Evolutionary conservation across 495 filamentous ascomycete species (phyloP).

Genomic region (Hypoxylon fragiforme): DNA sequence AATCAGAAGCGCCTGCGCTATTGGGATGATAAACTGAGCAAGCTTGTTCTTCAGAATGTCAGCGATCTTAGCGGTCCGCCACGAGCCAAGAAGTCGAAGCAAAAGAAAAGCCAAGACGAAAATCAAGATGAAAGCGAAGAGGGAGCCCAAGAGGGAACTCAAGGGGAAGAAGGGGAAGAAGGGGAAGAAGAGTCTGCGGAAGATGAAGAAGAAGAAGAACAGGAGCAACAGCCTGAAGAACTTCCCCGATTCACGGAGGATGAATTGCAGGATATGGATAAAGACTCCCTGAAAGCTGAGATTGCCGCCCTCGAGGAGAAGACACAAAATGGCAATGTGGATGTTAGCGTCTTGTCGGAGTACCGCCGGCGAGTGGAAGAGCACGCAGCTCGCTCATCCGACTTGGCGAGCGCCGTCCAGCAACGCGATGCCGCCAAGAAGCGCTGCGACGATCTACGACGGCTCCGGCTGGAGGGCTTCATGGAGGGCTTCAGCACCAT

Average conservation of each 20-base stretch:
- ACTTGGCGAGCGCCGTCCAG: constrained; percentile 73
- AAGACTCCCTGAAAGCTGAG: constrained; percentile 79
- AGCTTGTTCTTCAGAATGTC: constrained; percentile 76
- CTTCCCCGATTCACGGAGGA: constrained; percentile 84
- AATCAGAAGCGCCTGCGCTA: constrained; percentile 82
- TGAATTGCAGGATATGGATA: constrained; percentile 90
- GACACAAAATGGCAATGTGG: constrained; percentile 84
- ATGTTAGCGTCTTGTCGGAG: constrained; percentile 87
- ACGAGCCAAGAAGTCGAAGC: constrained; percentile 33
- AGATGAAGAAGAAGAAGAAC: constrained; percentile 30
- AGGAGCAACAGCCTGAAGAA: constrained; percentile 45
- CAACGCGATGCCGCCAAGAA: constrained; percentile 85
- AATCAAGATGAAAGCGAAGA: no score
- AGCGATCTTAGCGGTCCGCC: constrained; percentile 64
- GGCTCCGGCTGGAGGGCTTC: constrained; percentile 89
- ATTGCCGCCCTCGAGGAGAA: constrained; percentile 93
- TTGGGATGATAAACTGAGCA: constrained; percentile 87
- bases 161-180: no score
- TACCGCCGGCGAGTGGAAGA: constrained; percentile 91
- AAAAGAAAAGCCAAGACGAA: no score
- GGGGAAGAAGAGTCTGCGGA: constrained; percentile 28
- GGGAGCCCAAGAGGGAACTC: no score
- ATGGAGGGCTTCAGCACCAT: constrained; percentile 97
- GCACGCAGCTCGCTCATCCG: constrained; percentile 76
- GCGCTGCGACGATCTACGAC: constrained; percentile 86